Evolutionary conservation across 169 alveolate genomes (phyloP).

Genomic region (Cryptosporidium andersoni): DNA sequence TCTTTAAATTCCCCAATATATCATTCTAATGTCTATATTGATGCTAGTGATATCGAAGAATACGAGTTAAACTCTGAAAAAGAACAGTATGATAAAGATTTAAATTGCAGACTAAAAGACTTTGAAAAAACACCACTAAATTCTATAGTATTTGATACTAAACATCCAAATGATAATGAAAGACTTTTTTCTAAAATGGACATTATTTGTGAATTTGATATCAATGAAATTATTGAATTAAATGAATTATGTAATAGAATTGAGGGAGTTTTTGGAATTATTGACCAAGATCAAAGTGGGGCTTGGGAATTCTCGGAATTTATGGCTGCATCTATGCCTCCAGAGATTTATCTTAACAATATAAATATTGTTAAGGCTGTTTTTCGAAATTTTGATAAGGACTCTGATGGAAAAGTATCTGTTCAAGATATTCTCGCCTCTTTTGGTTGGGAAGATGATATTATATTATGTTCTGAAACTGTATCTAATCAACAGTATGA

Average conservation of each 20-base stretch:
- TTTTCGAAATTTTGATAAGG: constrained; percentile 58
- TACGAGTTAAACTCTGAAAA: constrained; percentile 3
- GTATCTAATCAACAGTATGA: constrained; percentile 53
- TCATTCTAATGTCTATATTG: not conserved
- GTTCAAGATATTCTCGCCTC: constrained; percentile 68
- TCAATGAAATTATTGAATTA: constrained; percentile 12
- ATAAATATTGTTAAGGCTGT: constrained; percentile 40
- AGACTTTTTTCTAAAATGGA: not conserved
- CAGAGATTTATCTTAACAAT: constrained; percentile 27
- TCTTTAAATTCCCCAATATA: not conserved
- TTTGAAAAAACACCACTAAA: not conserved
- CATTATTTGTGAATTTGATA: constrained; percentile 19
- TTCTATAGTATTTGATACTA: too few species aligned
- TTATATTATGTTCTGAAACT: constrained; percentile 63
- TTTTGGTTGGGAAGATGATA: constrained; percentile 70
- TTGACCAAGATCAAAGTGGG: constrained; percentile 70
- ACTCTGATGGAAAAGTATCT: constrained; percentile 67
- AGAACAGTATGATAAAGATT: not conserved
- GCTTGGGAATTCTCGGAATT: constrained; percentile 67
- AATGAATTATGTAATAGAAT: constrained; percentile 53
- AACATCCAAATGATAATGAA: too few species aligned
- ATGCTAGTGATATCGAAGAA: constrained; percentile 55
- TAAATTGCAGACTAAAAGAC: not conserved
- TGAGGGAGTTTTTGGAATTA: constrained; percentile 51
- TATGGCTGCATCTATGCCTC: constrained; percentile 66